Conservation (phyloP, 2,329 filamentous ascomycete species). For the Coniochaeta ligniaria region DNA sequence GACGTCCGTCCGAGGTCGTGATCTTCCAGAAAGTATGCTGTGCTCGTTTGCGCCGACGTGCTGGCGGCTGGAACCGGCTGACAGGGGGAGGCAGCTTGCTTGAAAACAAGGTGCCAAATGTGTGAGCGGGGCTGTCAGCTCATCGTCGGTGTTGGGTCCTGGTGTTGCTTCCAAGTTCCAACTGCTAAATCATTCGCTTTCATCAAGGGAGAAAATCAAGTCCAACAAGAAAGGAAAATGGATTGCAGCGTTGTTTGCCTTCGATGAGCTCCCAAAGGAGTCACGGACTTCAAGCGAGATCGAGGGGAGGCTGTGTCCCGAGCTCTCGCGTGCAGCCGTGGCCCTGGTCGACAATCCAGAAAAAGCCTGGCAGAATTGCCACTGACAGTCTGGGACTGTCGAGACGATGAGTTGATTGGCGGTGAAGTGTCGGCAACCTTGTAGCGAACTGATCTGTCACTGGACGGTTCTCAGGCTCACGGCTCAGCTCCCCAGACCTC, state of each 20-base stretch:
- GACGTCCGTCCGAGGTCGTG: background rate
- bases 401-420: background rate
- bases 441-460: background rate
- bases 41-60: background rate
- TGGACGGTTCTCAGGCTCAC: background rate
- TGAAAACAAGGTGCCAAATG: background rate
- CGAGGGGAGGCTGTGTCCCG: slow-evolving; percentile 1
- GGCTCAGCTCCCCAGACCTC: background rate
- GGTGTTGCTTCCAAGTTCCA: background rate
- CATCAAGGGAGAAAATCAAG: background rate
- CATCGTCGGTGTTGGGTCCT: background rate
- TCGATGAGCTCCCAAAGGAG: background rate
- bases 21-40: background rate
- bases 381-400: background rate
- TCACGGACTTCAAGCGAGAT: background rate
- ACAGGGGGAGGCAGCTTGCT: background rate
- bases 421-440: background rate
- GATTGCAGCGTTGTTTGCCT: background rate
- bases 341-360: background rate
- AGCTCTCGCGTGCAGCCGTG: background rate
- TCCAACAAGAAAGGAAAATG: background rate
- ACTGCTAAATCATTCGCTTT: background rate
- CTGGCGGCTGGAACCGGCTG: background rate
- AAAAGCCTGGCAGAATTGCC: slow-evolving; percentile 1
- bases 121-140: background rate